Evolutionary conservation across 768 basidiomycete genomes (phyloP), one percentile per base, ranked within the genome.

Genomic region (Calocybe gangraenosa): DNA sequence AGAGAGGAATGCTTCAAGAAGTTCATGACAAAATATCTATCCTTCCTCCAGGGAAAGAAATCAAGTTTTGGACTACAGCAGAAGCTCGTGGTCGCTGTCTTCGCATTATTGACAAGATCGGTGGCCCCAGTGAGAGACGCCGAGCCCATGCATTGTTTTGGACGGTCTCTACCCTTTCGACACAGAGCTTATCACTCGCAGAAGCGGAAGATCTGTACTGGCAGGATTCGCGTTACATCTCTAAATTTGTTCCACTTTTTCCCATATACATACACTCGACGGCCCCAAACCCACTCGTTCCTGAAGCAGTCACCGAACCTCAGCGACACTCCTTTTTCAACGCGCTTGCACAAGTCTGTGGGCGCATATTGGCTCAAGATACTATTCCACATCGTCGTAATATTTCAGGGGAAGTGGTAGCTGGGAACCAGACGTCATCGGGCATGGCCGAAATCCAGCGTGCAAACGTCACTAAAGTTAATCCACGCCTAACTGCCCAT

Each of bases 31-130:
- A 75, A 28, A 58, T 82, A 8, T 52, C 56, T 1, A 15, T 52
- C 7, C 40, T 61, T 17, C 30, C 53, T 1, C 18, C 58, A 18
- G 37, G 28, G 19, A 20, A 48, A 2, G 35, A 47, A 1, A 67
- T 87, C 6, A 70, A 76, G 37, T 91, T 92, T 49, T 95, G 88
- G 87, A 83, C 87, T 4, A 93, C 90, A 0, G 59, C 63, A 0
- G 91, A 92, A 58, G 90, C 89, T 0, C 76, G 78, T 34, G 74
- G 78, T 39, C 76, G 90, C 3, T 85, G 83, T 54, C 65, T 84
- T 15, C 72, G 78, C n/a, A 92, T 94, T 45, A 81, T 91, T 3
- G 70, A 73, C 28, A 88, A 87, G 58, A 89, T 95, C 30, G 91
- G 88, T 1, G 89, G 90, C 0, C 65, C 70, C 3, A 65, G 65